phyloP scores from a whole-genome alignment of 2,329 filamentous ascomycete species.

The Botrytis tulipae region DNA sequence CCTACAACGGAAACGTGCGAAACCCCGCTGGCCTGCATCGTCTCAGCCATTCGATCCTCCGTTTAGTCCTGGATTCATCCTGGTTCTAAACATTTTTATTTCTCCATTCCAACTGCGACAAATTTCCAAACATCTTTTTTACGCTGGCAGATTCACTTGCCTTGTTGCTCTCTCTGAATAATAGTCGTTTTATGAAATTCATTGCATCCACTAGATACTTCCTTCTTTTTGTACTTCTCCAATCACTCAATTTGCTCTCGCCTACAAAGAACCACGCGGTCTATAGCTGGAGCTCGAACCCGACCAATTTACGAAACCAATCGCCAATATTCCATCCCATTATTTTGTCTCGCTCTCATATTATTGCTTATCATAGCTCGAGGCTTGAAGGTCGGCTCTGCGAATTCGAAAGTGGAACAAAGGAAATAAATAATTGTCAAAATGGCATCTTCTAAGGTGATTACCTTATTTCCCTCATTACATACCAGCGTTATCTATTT shows the following conservation, averaged over 20 bases:
- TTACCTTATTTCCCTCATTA: slow-evolving; percentile 33
- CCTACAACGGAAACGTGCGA: slow-evolving; percentile 17
- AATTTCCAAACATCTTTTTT: slow-evolving; percentile 15
- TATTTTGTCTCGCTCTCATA: slow-evolving; percentile 37
- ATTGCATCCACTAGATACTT: background rate
- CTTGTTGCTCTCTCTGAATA: background rate
- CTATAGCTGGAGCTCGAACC: slow-evolving; percentile 27
- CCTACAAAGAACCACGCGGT: slow-evolving; percentile 34
- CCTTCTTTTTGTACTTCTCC: background rate
- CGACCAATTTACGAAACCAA: slow-evolving; percentile 24
- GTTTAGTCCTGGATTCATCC: slow-evolving; percentile 18
- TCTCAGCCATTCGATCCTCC: slow-evolving; percentile 21
- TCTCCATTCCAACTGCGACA: slow-evolving; percentile 22
- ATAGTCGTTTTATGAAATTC: slow-evolving; percentile 14
- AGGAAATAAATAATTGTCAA: slow-evolving; percentile 41
- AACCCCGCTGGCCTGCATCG: slow-evolving; percentile 20
- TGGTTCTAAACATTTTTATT: slow-evolving; percentile 19
- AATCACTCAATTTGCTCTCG: slow-evolving; percentile 9
- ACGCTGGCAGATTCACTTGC: slow-evolving; percentile 6
- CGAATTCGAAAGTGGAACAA: slow-evolving; percentile 21
- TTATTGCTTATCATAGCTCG: slow-evolving; percentile 39
- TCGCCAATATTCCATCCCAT: slow-evolving; percentile 26
- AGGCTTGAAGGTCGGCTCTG: slow-evolving; percentile 38
- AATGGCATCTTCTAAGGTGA: slow-evolving; percentile 64
- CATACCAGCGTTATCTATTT: slow-evolving; percentile 35